Evolutionary conservation across 2,329 filamentous ascomycete genomes (phyloP), one percentile per base, ranked within the genome.

Genomic region (Aspergillus amoenus): DNA sequence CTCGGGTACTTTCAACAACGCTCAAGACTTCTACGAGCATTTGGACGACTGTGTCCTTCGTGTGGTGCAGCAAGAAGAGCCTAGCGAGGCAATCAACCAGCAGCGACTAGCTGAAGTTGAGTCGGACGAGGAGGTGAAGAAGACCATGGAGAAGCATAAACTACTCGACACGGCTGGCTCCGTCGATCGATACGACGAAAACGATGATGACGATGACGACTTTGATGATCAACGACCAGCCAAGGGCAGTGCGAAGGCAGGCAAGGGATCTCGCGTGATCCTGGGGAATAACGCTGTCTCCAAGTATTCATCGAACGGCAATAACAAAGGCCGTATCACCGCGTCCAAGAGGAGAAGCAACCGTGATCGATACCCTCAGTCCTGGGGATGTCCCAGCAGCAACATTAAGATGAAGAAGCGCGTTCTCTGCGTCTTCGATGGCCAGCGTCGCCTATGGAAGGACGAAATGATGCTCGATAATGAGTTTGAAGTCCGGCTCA

Each of bases 321-420:
- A 91, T 87, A 57, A 90, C 88, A 67, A 90, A 87, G 60, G 90
- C 88, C 62, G 88, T 88, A 40, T 82, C 73, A 59, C 79, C 30
- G 70, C 76, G 24, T 75, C 79, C 37, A 85, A 85, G 67, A 87
- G 90, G 55, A 90, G 91, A 76, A 96, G 95, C 82, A 93, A 91
- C 81, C 87, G 92, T 64, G 93, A 92, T 73, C 91, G 96, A 73
- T 97, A 96, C 73, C 94, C 94, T 12, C 86, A 90, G 0, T 93
- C 90, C 2, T 99, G 94, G 94, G 93, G 94, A 52, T 94, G 93
- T 68, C 85, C 93, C 61, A 88, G 90, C 68, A 89, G 91, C 68
- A 92, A 94, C 79, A 96, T 97, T 91, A 95, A 90, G 71, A 95
- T 96, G 86, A 97, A 95, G 85, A 97, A 97, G 84, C 90, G 94